A percentile compares a stretch with the other conserved stretches of the same genome.
Evolutionary conservation across 1,139 yeast species (phyloP).

Genomic region (Suhomyces yuchorum): DNA sequence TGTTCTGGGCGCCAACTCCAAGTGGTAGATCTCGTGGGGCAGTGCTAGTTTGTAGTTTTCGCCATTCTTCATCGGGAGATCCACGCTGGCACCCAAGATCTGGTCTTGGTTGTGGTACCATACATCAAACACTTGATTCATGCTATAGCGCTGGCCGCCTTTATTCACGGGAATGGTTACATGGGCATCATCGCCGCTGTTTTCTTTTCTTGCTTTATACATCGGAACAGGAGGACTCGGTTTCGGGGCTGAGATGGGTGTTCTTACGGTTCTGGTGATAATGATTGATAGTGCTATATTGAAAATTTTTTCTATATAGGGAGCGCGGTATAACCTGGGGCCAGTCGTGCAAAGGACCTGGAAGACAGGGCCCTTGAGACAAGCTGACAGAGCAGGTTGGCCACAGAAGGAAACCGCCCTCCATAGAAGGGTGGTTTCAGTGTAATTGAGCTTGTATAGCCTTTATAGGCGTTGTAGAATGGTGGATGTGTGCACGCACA

Average conservation of each 20-base stretch:
- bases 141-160: constrained; percentile 44
- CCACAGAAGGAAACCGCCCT: neutral
- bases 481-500: neutral
- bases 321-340: constrained; percentile 5
- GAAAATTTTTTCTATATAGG: constrained; percentile 5
- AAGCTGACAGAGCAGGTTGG: neutral
- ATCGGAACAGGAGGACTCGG: constrained; percentile 5
- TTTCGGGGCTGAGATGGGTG: neutral
- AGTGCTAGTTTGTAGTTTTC: constrained; percentile 34
- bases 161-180: constrained; percentile 40
- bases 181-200: constrained; percentile 9
- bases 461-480: neutral
- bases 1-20: constrained; percentile 26
- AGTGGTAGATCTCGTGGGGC: constrained; percentile 42
- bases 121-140: constrained; percentile 56
- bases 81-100: constrained; percentile 28
- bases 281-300: neutral
- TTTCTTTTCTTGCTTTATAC: constrained; percentile 12
- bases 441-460: neutral
- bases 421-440: neutral
- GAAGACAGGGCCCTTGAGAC: neutral
- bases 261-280: constrained; percentile 5
- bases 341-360: neutral
- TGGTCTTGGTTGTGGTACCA: constrained; percentile 50
- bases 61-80: constrained; percentile 28